phyloP scores from a whole-genome alignment of 2,329 filamentous ascomycete species.

The Phoma herbarum region DNA sequence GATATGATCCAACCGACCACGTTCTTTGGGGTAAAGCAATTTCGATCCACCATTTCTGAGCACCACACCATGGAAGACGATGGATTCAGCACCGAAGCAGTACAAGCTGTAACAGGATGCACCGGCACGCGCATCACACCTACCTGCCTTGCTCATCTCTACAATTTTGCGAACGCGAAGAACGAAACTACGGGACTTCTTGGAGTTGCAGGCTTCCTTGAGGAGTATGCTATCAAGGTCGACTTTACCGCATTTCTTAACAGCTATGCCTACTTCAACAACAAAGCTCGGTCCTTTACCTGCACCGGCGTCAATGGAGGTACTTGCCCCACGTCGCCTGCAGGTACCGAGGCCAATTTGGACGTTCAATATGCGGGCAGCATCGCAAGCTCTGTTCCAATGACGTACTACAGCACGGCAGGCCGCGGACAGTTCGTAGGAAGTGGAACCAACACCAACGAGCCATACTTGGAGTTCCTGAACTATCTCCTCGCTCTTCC shows the following conservation, averaged over 20 bases:
- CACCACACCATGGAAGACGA: conserved; percentile 24
- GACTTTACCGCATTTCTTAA: conserved; percentile 34
- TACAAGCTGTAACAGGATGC: conserved; percentile 26
- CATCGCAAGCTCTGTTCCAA: conserved; percentile 33
- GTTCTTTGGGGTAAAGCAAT: conserved; percentile 44
- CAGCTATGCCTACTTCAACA: conserved; percentile 28
- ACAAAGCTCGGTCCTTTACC: conserved; percentile 29
- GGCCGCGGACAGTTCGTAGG: conserved; percentile 59
- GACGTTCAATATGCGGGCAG: conserved; percentile 33
- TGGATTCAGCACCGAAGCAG: conserved; percentile 15
- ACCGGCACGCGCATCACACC: conserved; percentile 30
- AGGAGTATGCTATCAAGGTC: conserved; percentile 33
- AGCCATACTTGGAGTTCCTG: conserved; percentile 70
- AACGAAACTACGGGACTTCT: conserved; percentile 26
- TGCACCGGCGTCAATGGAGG: conserved; percentile 30
- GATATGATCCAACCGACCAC: conserved; percentile 62
- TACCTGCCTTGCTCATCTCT: conserved; percentile 32
- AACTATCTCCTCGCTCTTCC: conserved; percentile 63
- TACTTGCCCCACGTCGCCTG: conserved; percentile 24
- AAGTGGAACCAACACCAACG: conserved; percentile 63
- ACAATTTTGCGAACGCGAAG: conserved; percentile 31
- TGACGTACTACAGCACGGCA: conserved; percentile 70
- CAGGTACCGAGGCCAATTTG: conserved; percentile 31
- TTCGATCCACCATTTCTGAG: conserved; percentile 32
- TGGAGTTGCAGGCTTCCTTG: conserved; percentile 34